phyloP scores from a whole-genome alignment of 1,284 basidiomycete genomes.

The Anthracocystis walkeri region DNA sequence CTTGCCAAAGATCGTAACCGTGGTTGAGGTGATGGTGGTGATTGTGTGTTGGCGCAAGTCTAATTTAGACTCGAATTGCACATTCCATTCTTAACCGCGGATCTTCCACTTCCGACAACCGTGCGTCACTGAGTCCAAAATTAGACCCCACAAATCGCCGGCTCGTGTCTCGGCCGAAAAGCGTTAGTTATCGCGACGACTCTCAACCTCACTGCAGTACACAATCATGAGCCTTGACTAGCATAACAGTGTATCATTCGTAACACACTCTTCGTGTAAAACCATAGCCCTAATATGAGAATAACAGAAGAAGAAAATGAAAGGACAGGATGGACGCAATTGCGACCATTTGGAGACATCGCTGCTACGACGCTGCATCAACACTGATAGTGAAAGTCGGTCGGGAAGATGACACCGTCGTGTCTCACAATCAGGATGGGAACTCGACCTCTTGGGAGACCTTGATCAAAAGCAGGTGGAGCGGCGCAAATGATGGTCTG shows the following conservation, averaged over 20 bases:
- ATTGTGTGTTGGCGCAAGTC: not conserved
- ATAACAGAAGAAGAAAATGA: conserved; percentile 1
- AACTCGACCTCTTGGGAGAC: conserved; percentile 69
- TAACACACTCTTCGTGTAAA: not conserved
- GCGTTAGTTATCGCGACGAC: too few species aligned
- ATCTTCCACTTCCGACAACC: too few species aligned
- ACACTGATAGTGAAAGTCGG: conserved; percentile 69
- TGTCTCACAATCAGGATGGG: conserved; percentile 86
- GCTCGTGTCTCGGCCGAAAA: too few species aligned
- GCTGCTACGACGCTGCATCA: conserved; percentile 16
- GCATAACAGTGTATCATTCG: not conserved
- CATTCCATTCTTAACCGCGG: too few species aligned
- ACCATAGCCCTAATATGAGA: conserved; percentile 4
- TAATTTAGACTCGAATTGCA: too few species aligned
- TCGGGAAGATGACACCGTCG: conserved; percentile 92
- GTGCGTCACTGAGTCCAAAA: too few species aligned
- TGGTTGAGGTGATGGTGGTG: not conserved
- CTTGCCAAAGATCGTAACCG: not conserved
- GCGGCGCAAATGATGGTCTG: conserved; percentile 75
- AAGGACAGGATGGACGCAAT: not conserved
- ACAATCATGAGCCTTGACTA: not conserved
- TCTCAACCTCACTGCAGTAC: not conserved
- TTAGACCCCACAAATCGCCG: too few species aligned
- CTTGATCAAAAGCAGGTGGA: conserved; percentile 47
- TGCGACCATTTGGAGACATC: not conserved